A percentile compares a stretch with the other conserved stretches of the same genome.
Evolutionary conservation across 2,329 filamentous ascomycete species (phyloP).

Genomic region (Xylaria digitata): DNA sequence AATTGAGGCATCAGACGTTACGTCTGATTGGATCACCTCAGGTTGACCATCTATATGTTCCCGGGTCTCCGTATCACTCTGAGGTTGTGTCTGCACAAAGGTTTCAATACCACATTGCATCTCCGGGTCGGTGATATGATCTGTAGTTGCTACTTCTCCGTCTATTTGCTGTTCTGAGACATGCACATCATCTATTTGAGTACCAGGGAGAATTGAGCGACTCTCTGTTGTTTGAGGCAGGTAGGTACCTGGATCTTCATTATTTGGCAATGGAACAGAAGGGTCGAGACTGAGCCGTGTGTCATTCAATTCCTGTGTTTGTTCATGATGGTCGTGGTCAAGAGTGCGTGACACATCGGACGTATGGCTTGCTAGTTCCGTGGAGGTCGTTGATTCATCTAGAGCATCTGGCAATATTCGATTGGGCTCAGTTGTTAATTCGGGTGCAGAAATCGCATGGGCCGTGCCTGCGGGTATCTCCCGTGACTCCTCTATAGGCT

Average conservation of each 20-base stretch:
- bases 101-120: constrained; percentile 3
- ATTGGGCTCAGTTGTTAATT: constrained; percentile 31
- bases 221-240: not conserved
- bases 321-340: not conserved
- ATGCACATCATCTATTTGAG: not conserved
- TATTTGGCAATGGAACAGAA: constrained; percentile 25
- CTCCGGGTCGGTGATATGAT: not conserved
- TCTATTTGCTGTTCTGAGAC: not conserved
- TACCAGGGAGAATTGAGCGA: not conserved
- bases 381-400: constrained; percentile 1
- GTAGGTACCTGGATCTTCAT: constrained; percentile 14
- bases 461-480: constrained; percentile 32
- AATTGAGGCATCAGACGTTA: not conserved
- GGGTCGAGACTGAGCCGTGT: constrained; percentile 9
- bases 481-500: constrained; percentile 38
- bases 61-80: not conserved
- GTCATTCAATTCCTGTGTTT: not conserved
- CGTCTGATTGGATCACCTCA: not conserved
- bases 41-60: not conserved
- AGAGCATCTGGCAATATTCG: constrained; percentile 7
- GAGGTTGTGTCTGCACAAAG: constrained; percentile 1
- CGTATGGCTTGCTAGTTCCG: not conserved
- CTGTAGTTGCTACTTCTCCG: not conserved
- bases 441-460: constrained; percentile 22
- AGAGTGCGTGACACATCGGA: not conserved